These are phyloP conservation scores for Cairneyella variabilis DNA, from an alignment of 495 filamentous ascomycete species.

Conservation along the genomic window DNA sequence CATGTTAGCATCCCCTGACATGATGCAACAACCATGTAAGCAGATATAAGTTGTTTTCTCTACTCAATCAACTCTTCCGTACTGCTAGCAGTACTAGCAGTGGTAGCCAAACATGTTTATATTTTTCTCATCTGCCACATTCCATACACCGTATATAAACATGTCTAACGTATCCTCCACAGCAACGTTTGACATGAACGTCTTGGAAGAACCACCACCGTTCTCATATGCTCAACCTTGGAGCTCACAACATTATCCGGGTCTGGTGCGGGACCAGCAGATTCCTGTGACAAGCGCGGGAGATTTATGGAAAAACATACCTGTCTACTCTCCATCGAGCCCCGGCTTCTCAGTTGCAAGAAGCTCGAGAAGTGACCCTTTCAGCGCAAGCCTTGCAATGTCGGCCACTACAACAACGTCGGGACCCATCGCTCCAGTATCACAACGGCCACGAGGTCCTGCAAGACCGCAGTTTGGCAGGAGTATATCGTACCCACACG, in stretches of 20 bases:
- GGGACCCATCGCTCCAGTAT: neutral
- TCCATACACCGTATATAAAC: no score
- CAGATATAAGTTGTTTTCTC: no score
- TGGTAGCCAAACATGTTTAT: no score
- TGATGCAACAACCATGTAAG: neutral
- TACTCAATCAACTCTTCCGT: no score
- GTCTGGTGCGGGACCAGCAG: no score
- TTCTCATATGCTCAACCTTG: neutral
- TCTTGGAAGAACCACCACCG: neutral
- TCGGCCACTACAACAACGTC: neutral
- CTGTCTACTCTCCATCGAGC: neutral
- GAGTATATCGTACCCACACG: conserved; percentile 8
- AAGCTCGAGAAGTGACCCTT: neutral
- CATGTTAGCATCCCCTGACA: neutral
- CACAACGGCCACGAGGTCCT: neutral
- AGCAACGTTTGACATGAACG: neutral
- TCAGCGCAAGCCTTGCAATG: neutral
- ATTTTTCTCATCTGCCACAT: no score
- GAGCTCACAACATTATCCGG: neutral
- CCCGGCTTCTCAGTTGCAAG: neutral
- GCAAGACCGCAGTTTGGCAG: conserved; percentile 2
- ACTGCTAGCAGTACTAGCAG: no score
- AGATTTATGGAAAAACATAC: neutral
- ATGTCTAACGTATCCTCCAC: no score
- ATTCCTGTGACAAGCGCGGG: conserved; percentile 1